Evolutionary conservation across 73 alveolate species (phyloP), one percentile per base, ranked within the genome.

Genomic region (Paramecium tetraurelia): DNA sequence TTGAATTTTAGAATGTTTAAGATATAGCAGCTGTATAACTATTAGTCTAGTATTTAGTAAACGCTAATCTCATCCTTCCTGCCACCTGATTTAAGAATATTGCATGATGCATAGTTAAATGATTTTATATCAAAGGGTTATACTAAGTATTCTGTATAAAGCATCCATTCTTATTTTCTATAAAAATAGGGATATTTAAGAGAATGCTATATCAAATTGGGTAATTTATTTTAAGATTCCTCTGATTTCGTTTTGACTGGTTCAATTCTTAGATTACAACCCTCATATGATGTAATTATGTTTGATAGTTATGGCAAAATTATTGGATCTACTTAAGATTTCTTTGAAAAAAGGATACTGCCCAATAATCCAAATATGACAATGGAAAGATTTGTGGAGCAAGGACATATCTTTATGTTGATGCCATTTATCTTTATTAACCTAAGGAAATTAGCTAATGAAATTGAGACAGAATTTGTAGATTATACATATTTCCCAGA

Each of bases 261-360:
- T 12, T 33, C 63, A 21, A 18, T 75, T n/a, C 59, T 75, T 33
- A 75, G 59, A 75, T 24, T 75, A 33, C n/a, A 33, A 16, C 1
- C 68, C 3, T 75, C 87, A 11, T 36, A 36, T 36, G 87, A 75
- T 40, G 48, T 75, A 33, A 20, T 75, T 18, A 33, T 75, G 59
- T 75, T 75, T 36, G 87, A 75, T 35, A 31, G 63, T 35, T 75
- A 33, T 33, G 87, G 87, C 24, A 75, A 75, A 40, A 40, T 75
- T 36, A 75, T 75, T 33, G 87, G 87, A 5, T 21, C 24, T 18
- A 31, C 27, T n/a, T 36, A 75, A 75, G 59, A 75, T 36, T 40
- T 36, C 20, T 75, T 33, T 75, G 87, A 36, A 12, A 36, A 75
- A 40, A 40, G 59, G 11, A 75, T 33, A 1, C 18, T 53, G 31